Base-by-base conservation (phyloP, 768 basidiomycete species). In the Lyophyllum atratum region DNA sequence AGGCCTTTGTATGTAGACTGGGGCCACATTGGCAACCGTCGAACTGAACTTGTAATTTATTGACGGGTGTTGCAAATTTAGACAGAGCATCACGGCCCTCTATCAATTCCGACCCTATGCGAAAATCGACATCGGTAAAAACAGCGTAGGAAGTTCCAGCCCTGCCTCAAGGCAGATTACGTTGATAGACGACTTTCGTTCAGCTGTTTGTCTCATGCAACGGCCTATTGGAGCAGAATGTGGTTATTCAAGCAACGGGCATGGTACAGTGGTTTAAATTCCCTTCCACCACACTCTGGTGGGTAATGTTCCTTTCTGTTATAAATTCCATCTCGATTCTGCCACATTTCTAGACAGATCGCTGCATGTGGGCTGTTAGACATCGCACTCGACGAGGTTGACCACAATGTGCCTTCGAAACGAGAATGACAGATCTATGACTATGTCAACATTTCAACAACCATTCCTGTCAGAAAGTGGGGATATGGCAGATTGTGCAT, bases 61-160 rank as follows among this genome's bases (percentile, higher is more conserved):
- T 11, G 21, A 22, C 34, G 19, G 33, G 24, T 34, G 12, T 50
- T 19, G 3, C 19, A 22, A 34, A 33, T 31, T 1, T 49, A 9
- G 19, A 22, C 11, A 37, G 34, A 14, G 17, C 11, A 26, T 53
- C 42, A 25, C 5, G 42, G 29, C 52, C 52, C 52, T 44, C 52
- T n/a, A 53, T 53, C 43, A 53, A 45, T 53, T 39, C 42, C 52
- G 52, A 44, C 42, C 43, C 37, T 52, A 39, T 37, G 39, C 43
- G 44, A n/a, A 12, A 45, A 26, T 11, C 28, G 52, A 44, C 52
- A n/a, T 53, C 52, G 52, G 52, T 28, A 53, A 44, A n/a, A 17
- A 4, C n/a, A 26, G 17, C 25, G 10, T 42, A 14, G 7, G 24
- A n/a, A n/a, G n/a, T 14, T 42, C 25, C 39, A 40, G 19, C 22